Evolutionary conservation across 345 rosid genomes (phyloP).

Genomic region (Dovyalis caffra): DNA sequence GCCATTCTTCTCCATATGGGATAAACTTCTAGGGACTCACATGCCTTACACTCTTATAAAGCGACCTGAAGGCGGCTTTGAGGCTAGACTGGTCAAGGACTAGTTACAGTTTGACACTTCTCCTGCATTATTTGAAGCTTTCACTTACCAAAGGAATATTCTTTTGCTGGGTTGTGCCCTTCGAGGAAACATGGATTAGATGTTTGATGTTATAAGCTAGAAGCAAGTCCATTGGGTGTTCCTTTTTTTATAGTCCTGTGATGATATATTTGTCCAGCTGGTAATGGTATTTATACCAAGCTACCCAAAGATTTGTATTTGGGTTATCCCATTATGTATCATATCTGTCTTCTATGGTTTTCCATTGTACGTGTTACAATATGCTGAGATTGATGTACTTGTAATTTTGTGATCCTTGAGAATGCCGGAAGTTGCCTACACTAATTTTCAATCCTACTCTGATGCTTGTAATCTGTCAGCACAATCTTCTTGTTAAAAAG

Average conservation of each 20-base stretch:
- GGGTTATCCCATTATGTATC: slow-evolving; percentile 16
- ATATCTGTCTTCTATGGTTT: slow-evolving; percentile 16
- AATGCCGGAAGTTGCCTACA: slow-evolving; percentile 11
- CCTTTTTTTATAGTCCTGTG: slow-evolving; percentile 17
- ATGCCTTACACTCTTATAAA: slow-evolving; percentile 54
- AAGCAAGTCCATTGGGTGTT: slow-evolving; percentile 15
- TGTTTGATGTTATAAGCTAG: slow-evolving; percentile 16
- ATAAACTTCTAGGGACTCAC: slow-evolving; percentile 65
- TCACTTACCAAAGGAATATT: slow-evolving; percentile 6
- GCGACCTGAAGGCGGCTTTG: slow-evolving; percentile 65
- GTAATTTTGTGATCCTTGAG: background rate
- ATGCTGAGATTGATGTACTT: slow-evolving; percentile 13
- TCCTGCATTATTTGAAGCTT: slow-evolving; percentile 19
- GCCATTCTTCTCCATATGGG: slow-evolving; percentile 79
- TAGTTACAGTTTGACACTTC: slow-evolving; percentile 20
- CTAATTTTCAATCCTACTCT: background rate
- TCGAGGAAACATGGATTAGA: slow-evolving; percentile 30
- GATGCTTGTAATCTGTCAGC: background rate
- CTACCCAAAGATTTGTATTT: slow-evolving; percentile 20
- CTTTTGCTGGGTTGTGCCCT: slow-evolving; percentile 17
- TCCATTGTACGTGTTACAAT: background rate
- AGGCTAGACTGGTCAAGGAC: slow-evolving; percentile 59
- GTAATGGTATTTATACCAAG: slow-evolving; percentile 15
- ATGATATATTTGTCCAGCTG: slow-evolving; percentile 6
- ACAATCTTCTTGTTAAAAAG: background rate